Conservation (phyloP, 1,284 basidiomycete genomes). For the Pyrrhoderma noxium region DNA sequence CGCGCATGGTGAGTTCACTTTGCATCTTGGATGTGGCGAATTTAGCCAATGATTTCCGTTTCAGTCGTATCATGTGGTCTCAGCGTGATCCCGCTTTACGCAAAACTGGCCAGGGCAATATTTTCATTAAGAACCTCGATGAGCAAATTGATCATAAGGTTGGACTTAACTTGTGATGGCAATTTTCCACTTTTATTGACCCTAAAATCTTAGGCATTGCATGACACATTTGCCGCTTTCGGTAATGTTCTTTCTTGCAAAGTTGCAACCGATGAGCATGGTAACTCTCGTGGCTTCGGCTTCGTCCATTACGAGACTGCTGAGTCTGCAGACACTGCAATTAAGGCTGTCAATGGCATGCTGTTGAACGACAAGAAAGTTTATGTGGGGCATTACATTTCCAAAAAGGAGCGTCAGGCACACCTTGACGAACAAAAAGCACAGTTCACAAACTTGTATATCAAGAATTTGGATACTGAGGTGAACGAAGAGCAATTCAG, state of each 20-base stretch:
- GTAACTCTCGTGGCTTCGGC: conserved; percentile 92
- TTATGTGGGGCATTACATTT: conserved; percentile 96
- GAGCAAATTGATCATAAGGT: conserved; percentile 99
- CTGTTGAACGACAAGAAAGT: conserved; percentile 99
- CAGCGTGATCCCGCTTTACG: conserved; percentile 99
- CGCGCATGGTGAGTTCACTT: conserved; percentile 71
- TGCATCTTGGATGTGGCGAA: conserved; percentile 11
- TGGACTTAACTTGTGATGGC: conserved; percentile 17
- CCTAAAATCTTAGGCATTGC: conserved; percentile 87
- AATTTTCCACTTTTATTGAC: no score
- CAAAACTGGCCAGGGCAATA: conserved; percentile 99
- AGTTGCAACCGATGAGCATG: conserved; percentile 92
- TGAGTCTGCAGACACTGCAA: conserved; percentile 93
- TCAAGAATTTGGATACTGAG: conserved; percentile 93
- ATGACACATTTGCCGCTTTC: conserved; percentile 99
- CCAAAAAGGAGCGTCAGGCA: conserved; percentile 95
- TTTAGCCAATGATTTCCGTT: conserved; percentile 19
- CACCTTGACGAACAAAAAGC: conserved; percentile 97
- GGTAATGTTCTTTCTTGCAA: conserved; percentile 99
- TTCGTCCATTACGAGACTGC: conserved; percentile 99
- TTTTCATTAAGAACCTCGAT: conserved; percentile 99
- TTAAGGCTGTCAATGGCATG: conserved; percentile 99
- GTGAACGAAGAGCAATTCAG: conserved; percentile 86
- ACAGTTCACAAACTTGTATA: conserved; percentile 96
- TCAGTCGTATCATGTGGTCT: conserved; percentile 99